Conservation (phyloP, 1,284 basidiomycete genomes). For the Filobasidium uniguttulatum region DNA sequence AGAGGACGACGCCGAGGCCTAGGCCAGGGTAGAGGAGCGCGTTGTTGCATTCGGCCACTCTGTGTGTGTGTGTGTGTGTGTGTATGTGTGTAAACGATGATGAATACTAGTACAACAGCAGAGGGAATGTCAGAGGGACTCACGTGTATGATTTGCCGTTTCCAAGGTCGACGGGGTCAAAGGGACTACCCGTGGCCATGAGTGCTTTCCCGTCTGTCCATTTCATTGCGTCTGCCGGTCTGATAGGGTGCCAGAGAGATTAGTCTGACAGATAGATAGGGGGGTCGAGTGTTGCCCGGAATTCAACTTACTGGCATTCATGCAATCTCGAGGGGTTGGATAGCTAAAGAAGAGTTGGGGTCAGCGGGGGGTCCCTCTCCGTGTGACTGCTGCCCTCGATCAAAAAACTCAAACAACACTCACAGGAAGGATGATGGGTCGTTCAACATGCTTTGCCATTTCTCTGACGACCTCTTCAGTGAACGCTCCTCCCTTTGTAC, state of each 20-base stretch:
- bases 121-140: no score
- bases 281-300: no score
- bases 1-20: constrained; percentile 52
- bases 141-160: no score
- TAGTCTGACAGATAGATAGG: no score
- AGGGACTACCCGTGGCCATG: constrained; percentile 68
- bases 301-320: no score
- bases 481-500: constrained; percentile 66
- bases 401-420: no score
- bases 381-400: no score
- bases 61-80: constrained; percentile 24
- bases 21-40: constrained; percentile 62
- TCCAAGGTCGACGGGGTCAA: constrained; percentile 55
- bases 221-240: constrained; percentile 47
- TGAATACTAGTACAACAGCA: no score
- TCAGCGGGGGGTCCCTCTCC: no score
- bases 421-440: constrained; percentile 62
- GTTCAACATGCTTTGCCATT: constrained; percentile 53
- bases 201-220: constrained; percentile 66
- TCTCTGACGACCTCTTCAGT: constrained; percentile 43
- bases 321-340: neutral
- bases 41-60: constrained; percentile 62
- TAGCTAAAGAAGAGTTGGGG: no score
- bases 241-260: no score
- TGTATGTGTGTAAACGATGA: no score